Evolutionary conservation across 2,329 filamentous ascomycete species (phyloP), one percentile per base, ranked within the genome.

Genomic region (Cladosporium sp.): DNA sequence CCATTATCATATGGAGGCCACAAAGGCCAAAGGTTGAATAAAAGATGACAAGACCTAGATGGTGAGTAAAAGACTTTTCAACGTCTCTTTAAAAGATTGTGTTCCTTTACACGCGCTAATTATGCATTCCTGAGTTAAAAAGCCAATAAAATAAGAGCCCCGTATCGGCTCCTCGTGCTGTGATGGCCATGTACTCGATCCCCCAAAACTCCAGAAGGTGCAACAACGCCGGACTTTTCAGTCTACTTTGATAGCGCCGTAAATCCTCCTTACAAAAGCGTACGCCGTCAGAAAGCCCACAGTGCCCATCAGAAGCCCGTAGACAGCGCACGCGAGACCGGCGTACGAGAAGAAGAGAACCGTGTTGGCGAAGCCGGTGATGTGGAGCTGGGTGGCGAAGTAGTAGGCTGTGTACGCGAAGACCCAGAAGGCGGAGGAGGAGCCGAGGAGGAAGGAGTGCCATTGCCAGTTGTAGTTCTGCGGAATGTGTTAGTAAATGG

Each of bases 401-500:
- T 94, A 96, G 89, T 91, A 96, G 58, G 89, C 81, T 76, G 90
- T 91, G 80, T 95, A 96, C 43, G 86, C 76, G 75, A 94, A 95
- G 43, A 96, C 86, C 91, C 92, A 96, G 67, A 92, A 77, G 7
- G 90, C 86, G 70, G 89, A 92, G 70, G 89, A 87, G 57, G 89
- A 90, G 53, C 92, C 92, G 10, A 93, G 86, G 58, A 91, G 79
- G 80, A 96, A 95, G 60, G 90, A 92, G 76, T 91, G 90, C 92
- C 92, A 96, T 91, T 91, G 95, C 92, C 92, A 96, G 76, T 92
- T 86, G 78, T 95, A 90, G 77, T 96, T 93, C 84, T 87, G 71
- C 30, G 16, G 18, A 51, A 25, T 53, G 54, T 21, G 23, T 73
- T 65, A 72, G 71, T 59, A 46, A 51, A 8, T 11, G 18, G 10